Evolutionary conservation across 179 eudicot genomes (phyloP).

Genomic region (Beta lomatogona): DNA sequence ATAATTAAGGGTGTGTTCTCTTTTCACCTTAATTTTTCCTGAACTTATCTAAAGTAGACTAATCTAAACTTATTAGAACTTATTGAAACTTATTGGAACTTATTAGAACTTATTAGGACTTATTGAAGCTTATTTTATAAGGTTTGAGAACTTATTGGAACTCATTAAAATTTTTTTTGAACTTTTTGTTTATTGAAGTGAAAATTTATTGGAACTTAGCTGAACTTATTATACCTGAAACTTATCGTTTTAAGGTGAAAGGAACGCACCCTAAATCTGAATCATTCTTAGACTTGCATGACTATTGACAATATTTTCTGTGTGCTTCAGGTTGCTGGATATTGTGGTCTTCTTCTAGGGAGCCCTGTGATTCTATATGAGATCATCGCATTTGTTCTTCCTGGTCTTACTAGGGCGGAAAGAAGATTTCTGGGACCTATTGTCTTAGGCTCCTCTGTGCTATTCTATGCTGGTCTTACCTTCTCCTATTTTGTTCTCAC

Average conservation of each 20-base stretch:
- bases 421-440: slow-evolving; percentile 90
- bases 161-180: too few species aligned
- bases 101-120: too few species aligned
- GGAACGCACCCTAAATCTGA: neutral
- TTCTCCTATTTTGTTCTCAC: slow-evolving; percentile 93
- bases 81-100: too few species aligned
- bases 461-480: slow-evolving; percentile 76
- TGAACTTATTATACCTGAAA: too few species aligned
- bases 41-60: too few species aligned
- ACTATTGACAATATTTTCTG: neutral
- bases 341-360: slow-evolving; percentile 91
- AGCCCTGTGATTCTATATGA: slow-evolving; percentile 91
- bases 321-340: slow-evolving; percentile 88
- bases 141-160: too few species aligned
- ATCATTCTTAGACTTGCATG: neutral
- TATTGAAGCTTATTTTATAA: too few species aligned
- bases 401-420: slow-evolving; percentile 87
- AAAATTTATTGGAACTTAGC: neutral
- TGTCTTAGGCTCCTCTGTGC: slow-evolving; percentile 85
- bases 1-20: too few species aligned
- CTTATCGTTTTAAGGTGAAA: too few species aligned
- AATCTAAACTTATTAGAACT: too few species aligned
- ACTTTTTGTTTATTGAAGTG: neutral
- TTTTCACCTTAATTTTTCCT: too few species aligned
- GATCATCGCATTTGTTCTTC: slow-evolving; percentile 89